These are phyloP conservation scores for Intubia oerlemansii DNA, from an alignment of 2,329 filamentous ascomycete species.

Conservation along the genomic window DNA sequence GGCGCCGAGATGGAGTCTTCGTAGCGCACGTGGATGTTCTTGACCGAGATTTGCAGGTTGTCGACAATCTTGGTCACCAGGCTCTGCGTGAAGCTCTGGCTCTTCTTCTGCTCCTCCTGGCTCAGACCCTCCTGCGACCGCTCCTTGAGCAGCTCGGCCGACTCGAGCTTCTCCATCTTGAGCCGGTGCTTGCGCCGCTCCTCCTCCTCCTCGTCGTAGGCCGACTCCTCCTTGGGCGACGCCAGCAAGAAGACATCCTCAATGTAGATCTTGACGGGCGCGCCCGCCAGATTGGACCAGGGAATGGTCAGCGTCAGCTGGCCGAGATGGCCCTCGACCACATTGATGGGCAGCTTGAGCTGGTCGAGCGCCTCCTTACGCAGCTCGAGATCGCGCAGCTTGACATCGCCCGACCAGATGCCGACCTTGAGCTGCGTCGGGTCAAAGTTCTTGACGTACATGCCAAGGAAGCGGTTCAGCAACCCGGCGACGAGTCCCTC, in stretches of 20 bases:
- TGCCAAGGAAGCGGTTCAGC: constrained; percentile 97
- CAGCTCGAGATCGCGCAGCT: constrained; percentile 78
- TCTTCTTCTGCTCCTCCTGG: constrained; percentile 89
- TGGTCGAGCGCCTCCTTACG: constrained; percentile 91
- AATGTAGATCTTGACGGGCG: constrained; percentile 85
- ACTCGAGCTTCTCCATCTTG: constrained; percentile 98
- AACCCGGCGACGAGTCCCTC: constrained; percentile 92
- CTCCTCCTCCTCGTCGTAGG: constrained; percentile 89
- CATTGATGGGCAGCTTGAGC: constrained; percentile 87
- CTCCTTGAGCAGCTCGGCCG: constrained; percentile 84
- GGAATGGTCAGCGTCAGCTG: constrained; percentile 83
- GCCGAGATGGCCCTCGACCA: constrained; percentile 84
- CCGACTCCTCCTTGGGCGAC: constrained; percentile 79
- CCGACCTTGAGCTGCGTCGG: constrained; percentile 94
- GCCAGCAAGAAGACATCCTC: constrained; percentile 93
- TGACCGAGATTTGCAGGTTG: constrained; percentile 92
- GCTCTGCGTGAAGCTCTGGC: constrained; percentile 92
- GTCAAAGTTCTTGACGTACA: constrained; percentile 99
- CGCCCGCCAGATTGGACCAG: constrained; percentile 89
- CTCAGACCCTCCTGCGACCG: constrained; percentile 82
- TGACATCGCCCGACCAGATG: constrained; percentile 97
- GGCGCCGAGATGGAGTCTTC: constrained; percentile 93
- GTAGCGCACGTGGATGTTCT: constrained; percentile 96
- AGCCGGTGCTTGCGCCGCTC: constrained; percentile 67
- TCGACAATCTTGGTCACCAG: constrained; percentile 92